Conservation (phyloP, 345 rosid genomes). For the Eucalyptus urophylla region DNA sequence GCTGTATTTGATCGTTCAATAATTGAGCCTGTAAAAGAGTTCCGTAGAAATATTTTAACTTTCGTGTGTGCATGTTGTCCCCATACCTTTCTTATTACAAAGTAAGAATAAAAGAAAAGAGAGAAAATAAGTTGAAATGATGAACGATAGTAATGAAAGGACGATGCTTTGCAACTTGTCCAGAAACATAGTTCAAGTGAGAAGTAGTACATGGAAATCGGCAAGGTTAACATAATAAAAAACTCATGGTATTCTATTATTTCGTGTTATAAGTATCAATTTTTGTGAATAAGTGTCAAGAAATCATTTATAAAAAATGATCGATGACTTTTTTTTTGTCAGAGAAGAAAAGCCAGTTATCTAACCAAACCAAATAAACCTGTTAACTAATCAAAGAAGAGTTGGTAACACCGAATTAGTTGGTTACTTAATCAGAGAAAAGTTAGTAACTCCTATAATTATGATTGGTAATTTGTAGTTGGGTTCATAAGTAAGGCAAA, state of each 20-base stretch:
- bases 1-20: conserved; percentile 21
- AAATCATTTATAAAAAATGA: too few relatives aligned
- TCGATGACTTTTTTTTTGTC: too few relatives aligned
- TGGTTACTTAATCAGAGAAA: neutral
- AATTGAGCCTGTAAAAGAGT: conserved; percentile 20
- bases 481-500: neutral
- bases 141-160: neutral
- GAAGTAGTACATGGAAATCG: neutral
- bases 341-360: too few relatives aligned
- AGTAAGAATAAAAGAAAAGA: neutral
- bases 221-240: neutral
- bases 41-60: neutral
- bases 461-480: neutral
- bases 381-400: neutral
- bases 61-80: neutral
- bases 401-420: neutral
- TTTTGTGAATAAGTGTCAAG: too few relatives aligned
- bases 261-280: neutral
- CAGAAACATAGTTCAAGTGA: neutral
- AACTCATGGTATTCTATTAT: neutral
- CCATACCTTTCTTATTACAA: neutral
- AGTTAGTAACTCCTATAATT: neutral
- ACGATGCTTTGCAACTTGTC: neutral
- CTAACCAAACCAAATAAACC: neutral
- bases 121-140: neutral